Base-by-base conservation (phyloP, 148 eudicot genomes). In the Vaccinium darrowii region DNA sequence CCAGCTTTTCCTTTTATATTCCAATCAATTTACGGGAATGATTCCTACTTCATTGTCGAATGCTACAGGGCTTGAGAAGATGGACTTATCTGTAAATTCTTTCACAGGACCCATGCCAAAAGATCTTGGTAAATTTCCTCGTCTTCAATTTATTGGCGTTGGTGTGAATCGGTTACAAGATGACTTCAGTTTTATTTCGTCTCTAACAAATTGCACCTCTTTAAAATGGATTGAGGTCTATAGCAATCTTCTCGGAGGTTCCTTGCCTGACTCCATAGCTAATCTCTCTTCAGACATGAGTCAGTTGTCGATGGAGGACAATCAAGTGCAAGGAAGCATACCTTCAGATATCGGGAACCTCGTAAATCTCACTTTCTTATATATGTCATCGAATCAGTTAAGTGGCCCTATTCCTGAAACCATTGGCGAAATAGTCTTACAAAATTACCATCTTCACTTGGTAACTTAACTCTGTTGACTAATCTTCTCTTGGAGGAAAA, bases 391-490 rank as follows among this genome's bases (percentile, higher is more conserved):
- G 54, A 79, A 79, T 79, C 47, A 79, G 12, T 1, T 54, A 7
- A 60, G 27, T 25, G 82, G 82, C 13, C 13, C 19, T 33, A 79
- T 79, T 13, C 82, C 82, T 18, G 19, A 54, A 7, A 21, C 43
- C 7, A 27, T 79, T 25, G 82, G 82, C 13, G 56, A 3, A 79
- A 79, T 49, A 53, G 54, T 2, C 49, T 76, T 19, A 76, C 79
- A 21, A 56, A 76, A 33, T 16, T 79, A 25, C 82, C 82, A 15
- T 14, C 62, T 27, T 79, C 49, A 54, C 49, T 79, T 57, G 65
- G 82, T 79, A 79, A 79, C 49, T 79, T 79, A 18, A 13, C 82
- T 79, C 1, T 25, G 47, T 27, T 79, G 82, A 79, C 0, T 79
- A 3, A 0, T 23, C 82, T 79, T 1, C 13, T 4, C 19, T 52